phyloP scores from a whole-genome alignment of 805 yeast species.

The Saccharomycopsis guyanensis region DNA sequence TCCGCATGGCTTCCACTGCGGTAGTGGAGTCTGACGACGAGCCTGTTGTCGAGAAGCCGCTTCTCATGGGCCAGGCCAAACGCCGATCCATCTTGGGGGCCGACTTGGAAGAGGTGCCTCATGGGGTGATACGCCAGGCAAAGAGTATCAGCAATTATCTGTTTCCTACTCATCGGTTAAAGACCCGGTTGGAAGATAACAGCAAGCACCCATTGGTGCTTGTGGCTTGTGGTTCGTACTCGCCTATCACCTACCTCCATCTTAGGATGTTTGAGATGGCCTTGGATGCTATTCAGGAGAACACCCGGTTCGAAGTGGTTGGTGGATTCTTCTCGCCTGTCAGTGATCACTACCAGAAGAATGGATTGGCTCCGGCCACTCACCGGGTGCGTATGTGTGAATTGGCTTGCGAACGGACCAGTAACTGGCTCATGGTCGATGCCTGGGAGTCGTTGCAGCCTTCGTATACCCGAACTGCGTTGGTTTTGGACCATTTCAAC shows the following conservation, averaged over 20 bases:
- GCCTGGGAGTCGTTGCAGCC: constrained; percentile 98
- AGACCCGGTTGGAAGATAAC: constrained; percentile 59
- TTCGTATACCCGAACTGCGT: constrained; percentile 85
- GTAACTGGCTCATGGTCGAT: constrained; percentile 97
- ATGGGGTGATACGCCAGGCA: constrained; percentile 87
- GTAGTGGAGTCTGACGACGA: background rate
- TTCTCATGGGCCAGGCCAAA: background rate
- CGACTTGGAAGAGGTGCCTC: constrained; percentile 94
- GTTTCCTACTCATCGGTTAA: constrained; percentile 84
- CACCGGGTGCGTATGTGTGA: constrained; percentile 98
- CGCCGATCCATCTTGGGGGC: constrained; percentile 34
- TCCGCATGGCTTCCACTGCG: background rate
- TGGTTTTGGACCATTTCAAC: constrained; percentile 93
- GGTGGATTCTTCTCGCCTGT: constrained; percentile 98
- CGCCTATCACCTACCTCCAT: constrained; percentile 92
- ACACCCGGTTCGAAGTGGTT: constrained; percentile 87
- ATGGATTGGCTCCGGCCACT: constrained; percentile 80
- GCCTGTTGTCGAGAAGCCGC: background rate
- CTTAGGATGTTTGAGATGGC: constrained; percentile 99
- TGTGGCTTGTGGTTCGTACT: constrained; percentile 96
- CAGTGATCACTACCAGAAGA: constrained; percentile 83
- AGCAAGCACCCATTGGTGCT: constrained; percentile 83
- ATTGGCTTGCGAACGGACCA: constrained; percentile 92
- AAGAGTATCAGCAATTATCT: constrained; percentile 55
- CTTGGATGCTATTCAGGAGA: constrained; percentile 82